phyloP scores from a whole-genome alignment of 768 basidiomycete species.

The Russula emetica region DNA sequence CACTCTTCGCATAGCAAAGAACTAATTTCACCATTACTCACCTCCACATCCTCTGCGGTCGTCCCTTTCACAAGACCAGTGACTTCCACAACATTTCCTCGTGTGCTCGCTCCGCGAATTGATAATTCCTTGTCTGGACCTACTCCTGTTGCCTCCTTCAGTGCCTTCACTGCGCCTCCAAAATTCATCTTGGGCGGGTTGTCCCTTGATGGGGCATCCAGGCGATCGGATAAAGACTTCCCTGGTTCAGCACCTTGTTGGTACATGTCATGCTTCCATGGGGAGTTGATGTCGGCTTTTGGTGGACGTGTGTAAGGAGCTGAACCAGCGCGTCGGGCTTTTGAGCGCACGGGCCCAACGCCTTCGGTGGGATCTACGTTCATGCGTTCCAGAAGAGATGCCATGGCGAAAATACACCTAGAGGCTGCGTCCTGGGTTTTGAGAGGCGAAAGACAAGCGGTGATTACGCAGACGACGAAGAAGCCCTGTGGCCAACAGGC shows the following conservation, averaged over 20 bases:
- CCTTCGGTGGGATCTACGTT: conserved; percentile 18
- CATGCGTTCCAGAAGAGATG: conserved; percentile 29
- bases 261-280: conserved; percentile 28
- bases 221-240: conserved; percentile 25
- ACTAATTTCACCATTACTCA: background rate
- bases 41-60: conserved; percentile 29
- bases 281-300: conserved; percentile 26
- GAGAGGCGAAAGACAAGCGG: background rate
- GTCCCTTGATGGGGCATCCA: conserved; percentile 12
- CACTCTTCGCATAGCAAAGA: background rate
- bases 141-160: conserved; percentile 25
- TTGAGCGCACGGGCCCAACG: conserved; percentile 27
- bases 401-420: conserved; percentile 12
- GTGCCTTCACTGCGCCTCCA: conserved; percentile 24
- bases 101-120: conserved; percentile 28
- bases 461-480: background rate
- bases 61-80: conserved; percentile 29
- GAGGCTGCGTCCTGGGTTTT: background rate
- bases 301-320: conserved; percentile 27
- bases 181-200: conserved; percentile 27
- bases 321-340: conserved; percentile 21
- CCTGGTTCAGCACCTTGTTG: conserved; percentile 11
- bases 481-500: background rate
- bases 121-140: conserved; percentile 20
- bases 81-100: conserved; percentile 29